These are phyloP conservation scores for Apiospora koreana DNA, from an alignment of 2,329 filamentous ascomycete genomes.

Conservation along the genomic window DNA sequence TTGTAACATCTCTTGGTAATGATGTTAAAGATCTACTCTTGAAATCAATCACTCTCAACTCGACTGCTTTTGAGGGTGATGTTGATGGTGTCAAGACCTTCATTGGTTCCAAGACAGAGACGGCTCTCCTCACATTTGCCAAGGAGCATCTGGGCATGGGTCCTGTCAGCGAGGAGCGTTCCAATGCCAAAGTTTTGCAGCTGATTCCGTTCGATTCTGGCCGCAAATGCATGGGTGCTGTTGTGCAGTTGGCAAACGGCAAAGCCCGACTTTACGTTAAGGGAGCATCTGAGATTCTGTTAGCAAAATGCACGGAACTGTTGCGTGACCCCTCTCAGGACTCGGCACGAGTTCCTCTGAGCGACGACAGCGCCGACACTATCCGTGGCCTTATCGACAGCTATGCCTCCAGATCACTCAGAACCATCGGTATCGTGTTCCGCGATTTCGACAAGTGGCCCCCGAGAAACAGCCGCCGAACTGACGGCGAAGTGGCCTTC, in stretches of 20 bases:
- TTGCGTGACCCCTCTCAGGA: conserved; percentile 51
- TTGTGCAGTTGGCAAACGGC: conserved; percentile 53
- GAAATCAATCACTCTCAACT: conserved; percentile 65
- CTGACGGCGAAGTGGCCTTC: conserved; percentile 62
- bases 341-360: conserved; percentile 44
- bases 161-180: conserved; percentile 63
- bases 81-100: conserved; percentile 67
- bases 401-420: conserved; percentile 78
- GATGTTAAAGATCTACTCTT: conserved; percentile 55
- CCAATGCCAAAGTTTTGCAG: conserved; percentile 60
- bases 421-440: conserved; percentile 83
- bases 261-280: conserved; percentile 61
- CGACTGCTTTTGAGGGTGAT: conserved; percentile 76
- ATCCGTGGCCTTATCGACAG: conserved; percentile 70
- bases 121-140: conserved; percentile 70
- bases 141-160: conserved; percentile 68
- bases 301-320: conserved; percentile 55
- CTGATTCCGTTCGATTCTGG: conserved; percentile 75
- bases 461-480: conserved; percentile 59
- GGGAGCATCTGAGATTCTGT: conserved; percentile 66
- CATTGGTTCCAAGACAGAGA: conserved; percentile 78
- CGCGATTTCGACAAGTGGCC: conserved; percentile 87
- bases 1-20: conserved; percentile 45
- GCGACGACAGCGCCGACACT: conserved; percentile 53
- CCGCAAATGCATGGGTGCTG: conserved; percentile 71